Conservation (phyloP, 2,329 filamentous ascomycete genomes). For the Pseudogymnoascus sp. region DNA sequence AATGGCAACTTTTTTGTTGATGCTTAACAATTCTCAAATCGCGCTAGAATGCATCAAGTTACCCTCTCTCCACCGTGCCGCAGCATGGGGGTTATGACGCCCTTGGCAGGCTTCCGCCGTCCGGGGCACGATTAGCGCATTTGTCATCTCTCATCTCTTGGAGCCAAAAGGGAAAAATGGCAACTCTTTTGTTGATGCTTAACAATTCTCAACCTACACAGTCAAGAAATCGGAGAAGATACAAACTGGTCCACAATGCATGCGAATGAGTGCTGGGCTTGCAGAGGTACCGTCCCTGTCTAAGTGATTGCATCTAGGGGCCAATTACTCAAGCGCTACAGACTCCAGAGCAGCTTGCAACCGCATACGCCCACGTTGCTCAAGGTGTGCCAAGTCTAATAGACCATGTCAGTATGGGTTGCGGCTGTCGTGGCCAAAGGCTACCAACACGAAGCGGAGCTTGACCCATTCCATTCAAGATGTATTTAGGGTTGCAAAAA, state of each 20-base stretch:
- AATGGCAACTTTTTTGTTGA: conserved; percentile 15
- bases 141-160: conserved; percentile 5
- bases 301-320: conserved; percentile 6
- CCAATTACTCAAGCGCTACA: conserved; percentile 15
- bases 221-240: conserved; percentile 10
- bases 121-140: background rate
- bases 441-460: conserved; percentile 19
- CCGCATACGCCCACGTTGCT: conserved; percentile 17
- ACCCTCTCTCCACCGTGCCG: background rate
- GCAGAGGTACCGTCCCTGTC: conserved; percentile 18
- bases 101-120: background rate
- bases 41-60: background rate
- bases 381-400: conserved; percentile 17
- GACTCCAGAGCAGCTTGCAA: conserved; percentile 19
- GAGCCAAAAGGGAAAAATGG: conserved; percentile 12
- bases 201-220: conserved; percentile 12
- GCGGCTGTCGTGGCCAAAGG: conserved; percentile 21
- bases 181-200: conserved; percentile 14
- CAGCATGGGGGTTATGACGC: no score
- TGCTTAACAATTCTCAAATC: conserved; percentile 12
- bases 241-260: conserved; percentile 16
- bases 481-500: conserved; percentile 16
- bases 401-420: conserved; percentile 20
- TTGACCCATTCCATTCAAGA: conserved; percentile 18
- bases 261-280: conserved; percentile 20